A percentile compares a stretch with the other conserved stretches of the same genome.
phyloP scores from a whole-genome alignment of 2,329 filamentous ascomycete species.

The Fusarium hostae region DNA sequence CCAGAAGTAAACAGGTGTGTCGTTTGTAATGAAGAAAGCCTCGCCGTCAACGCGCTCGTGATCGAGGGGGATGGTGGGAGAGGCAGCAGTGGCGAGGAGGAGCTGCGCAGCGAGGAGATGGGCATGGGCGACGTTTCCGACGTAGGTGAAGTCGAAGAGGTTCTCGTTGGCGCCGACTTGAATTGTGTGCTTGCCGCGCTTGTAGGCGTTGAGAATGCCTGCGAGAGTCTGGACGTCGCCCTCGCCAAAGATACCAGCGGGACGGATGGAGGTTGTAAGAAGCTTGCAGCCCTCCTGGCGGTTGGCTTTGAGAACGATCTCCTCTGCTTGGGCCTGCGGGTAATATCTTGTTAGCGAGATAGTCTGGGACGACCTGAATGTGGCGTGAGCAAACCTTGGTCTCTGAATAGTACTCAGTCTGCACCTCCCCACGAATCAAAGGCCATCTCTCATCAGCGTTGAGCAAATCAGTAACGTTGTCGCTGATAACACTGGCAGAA shows the following conservation, averaged over 20 bases:
- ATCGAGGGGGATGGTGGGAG: slow-evolving; percentile 72
- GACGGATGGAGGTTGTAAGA: slow-evolving; percentile 83
- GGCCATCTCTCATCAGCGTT: slow-evolving; percentile 90
- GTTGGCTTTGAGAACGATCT: slow-evolving; percentile 81
- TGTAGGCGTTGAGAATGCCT: slow-evolving; percentile 77
- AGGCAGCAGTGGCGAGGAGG: slow-evolving; percentile 69
- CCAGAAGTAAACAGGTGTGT: slow-evolving; percentile 89
- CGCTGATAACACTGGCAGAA: slow-evolving; percentile 86
- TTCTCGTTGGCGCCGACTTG: slow-evolving; percentile 80
- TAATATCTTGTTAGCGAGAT: neutral
- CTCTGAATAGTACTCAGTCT: slow-evolving; percentile 87
- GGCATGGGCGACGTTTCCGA: slow-evolving; percentile 75
- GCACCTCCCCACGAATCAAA: slow-evolving; percentile 74
- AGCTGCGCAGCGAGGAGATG: slow-evolving; percentile 84
- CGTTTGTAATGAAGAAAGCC: slow-evolving; percentile 91
- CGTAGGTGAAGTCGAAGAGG: slow-evolving; percentile 73
- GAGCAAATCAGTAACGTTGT: slow-evolving; percentile 80
- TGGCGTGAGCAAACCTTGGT: slow-evolving; percentile 73
- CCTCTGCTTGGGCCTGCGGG: slow-evolving; percentile 78
- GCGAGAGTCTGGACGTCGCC: slow-evolving; percentile 82
- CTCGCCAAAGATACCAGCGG: slow-evolving; percentile 90
- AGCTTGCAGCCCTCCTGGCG: slow-evolving; percentile 67
- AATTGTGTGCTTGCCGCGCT: slow-evolving; percentile 75
- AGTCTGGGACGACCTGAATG: neutral
- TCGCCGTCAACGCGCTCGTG: slow-evolving; percentile 83